phyloP scores from a whole-genome alignment of 768 basidiomycete genomes.

The Pleurotus djamor region DNA sequence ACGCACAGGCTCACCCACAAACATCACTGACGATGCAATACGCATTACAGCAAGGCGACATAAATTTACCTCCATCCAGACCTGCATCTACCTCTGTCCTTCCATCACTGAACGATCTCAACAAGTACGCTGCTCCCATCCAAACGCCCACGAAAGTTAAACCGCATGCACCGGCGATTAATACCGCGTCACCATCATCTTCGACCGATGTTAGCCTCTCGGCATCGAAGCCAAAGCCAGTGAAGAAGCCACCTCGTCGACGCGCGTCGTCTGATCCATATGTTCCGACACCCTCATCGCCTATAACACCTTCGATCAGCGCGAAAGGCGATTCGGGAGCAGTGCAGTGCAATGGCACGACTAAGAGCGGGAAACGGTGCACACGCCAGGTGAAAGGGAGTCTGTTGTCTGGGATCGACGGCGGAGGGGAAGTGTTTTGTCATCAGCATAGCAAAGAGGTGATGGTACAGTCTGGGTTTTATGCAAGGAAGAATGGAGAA shows the following conservation, averaged over 20 bases:
- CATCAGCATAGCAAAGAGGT: conserved; percentile 62
- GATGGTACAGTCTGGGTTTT: conserved; percentile 52
- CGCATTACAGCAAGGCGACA: conserved; percentile 10
- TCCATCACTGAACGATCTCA: conserved; percentile 8
- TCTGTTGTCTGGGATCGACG: conserved; percentile 12
- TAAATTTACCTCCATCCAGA: conserved; percentile 9
- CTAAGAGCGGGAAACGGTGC: conserved; percentile 64
- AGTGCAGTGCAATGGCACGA: conserved; percentile 61
- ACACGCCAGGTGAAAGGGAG: conserved; percentile 51
- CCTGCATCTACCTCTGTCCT: conserved; percentile 1
- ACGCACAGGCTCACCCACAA: neutral
- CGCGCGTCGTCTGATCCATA: conserved; percentile 5
- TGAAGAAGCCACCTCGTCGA: neutral
- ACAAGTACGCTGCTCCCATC: neutral
- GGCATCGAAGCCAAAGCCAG: neutral
- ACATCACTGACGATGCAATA: conserved; percentile 19
- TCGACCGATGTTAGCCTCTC: neutral
- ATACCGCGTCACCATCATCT: neutral
- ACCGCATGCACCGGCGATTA: neutral
- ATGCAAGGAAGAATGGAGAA: conserved; percentile 38
- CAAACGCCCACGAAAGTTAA: neutral
- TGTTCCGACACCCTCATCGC: conserved; percentile 5
- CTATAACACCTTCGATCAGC: conserved; percentile 2
- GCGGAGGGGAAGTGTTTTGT: conserved; percentile 42
- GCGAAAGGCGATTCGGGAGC: conserved; percentile 12